Evolutionary conservation across 345 rosid species (phyloP), one percentile per base, ranked within the genome.

Genomic region (Turnera subulata): DNA sequence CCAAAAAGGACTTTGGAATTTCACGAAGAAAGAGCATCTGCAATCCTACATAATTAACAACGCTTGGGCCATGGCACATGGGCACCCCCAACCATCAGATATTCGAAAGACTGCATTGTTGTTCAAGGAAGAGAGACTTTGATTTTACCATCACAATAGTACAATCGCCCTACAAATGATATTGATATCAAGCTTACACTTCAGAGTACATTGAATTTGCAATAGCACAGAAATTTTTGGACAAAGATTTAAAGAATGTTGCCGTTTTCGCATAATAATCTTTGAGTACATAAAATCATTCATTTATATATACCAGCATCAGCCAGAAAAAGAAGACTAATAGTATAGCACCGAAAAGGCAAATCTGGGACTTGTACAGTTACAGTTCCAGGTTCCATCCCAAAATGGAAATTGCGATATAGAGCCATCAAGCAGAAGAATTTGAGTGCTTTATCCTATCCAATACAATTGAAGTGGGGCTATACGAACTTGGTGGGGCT

Each of bases 301-400:
- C 14, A 5, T 59, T 33, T 53, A 48, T 25, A 8, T 8, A 29
- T 29, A 8, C 5, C 17, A 47, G 54, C 5, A 19, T 50, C 65
- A 50, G 56, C 50, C 50, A 11, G 6, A 3, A n/a, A n/a, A n/a
- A n/a, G n/a, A n/a, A n/a, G n/a, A n/a, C n/a, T 2, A 38, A 16
- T 1, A n/a, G 33, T 21, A 21, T 38, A 60, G 24, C 23, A 60
- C 14, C 55, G 50, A 22, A n/a, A n/a, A n/a, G n/a, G n/a, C n/a
- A n/a, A n/a, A n/a, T n/a, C n/a, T n/a, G n/a, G n/a, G n/a, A n/a
- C n/a, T n/a, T n/a, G n/a, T n/a, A 52, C 66, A 45, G 52, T 54
- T 16, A 50, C 56, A 57, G 25, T 54, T 66, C 47, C 40, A 47
- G 26, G 62, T 37, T 58, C 32, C 24, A 23, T 29, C 23, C 20